phyloP scores from a whole-genome alignment of 768 basidiomycete species.

The Neoboletus magnificus region DNA sequence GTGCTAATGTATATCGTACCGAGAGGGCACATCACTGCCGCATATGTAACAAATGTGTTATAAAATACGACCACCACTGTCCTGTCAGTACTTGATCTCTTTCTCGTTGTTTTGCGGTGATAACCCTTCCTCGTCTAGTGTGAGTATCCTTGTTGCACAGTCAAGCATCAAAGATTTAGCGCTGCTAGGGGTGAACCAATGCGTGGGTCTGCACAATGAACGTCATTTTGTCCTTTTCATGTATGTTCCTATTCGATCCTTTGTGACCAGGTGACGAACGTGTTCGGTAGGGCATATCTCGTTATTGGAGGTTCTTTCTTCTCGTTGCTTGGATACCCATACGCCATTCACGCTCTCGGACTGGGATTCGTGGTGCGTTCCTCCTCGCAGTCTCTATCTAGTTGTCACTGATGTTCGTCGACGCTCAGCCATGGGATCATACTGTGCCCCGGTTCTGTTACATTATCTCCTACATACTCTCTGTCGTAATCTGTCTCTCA shows the following conservation, averaged over 20 bases:
- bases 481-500: conserved; percentile 69
- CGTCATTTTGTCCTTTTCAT: conserved; percentile 96
- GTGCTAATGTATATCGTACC: conserved; percentile 14
- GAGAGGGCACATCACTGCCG: conserved; percentile 93
- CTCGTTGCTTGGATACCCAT: conserved; percentile 57
- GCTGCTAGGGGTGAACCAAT: conserved; percentile 87
- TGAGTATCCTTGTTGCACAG: conserved; percentile 24
- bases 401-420: not conserved
- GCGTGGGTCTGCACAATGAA: conserved; percentile 93
- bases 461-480: conserved; percentile 73
- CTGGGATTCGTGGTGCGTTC: conserved; percentile 43
- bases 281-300: conserved; percentile 67
- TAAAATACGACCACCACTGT: conserved; percentile 92
- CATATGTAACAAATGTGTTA: conserved; percentile 84
- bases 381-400: not conserved
- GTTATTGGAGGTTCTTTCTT: conserved; percentile 66
- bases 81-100: conserved; percentile 53
- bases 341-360: conserved; percentile 57
- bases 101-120: not conserved
- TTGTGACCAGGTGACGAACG: not conserved
- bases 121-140: conserved; percentile 31
- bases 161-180: conserved; percentile 3
- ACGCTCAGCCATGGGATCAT: conserved; percentile 49
- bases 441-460: conserved; percentile 65
- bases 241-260: conserved; percentile 39